Evolutionary conservation across 148 eudicot species (phyloP).

Genomic region (Vaccinium myrtillus): DNA sequence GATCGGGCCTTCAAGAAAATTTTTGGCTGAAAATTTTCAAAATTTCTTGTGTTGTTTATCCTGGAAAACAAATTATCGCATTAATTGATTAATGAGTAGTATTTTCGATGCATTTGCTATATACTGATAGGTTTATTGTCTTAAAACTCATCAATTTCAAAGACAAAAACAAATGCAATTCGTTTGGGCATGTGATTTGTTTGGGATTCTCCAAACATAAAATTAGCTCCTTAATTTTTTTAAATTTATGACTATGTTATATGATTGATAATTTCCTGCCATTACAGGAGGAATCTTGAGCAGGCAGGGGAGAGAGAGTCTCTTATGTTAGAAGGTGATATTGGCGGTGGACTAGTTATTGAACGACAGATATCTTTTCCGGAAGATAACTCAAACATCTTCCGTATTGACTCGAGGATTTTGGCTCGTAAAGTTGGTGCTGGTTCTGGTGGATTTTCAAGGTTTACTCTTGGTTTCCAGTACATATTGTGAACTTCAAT

Average conservation of each 20-base stretch:
- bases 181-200: not conserved
- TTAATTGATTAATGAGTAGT: not conserved
- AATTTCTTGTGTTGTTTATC: not conserved
- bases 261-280: conserved; percentile 8
- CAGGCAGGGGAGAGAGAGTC: conserved; percentile 87
- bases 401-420: conserved; percentile 69
- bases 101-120: not conserved
- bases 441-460: conserved; percentile 98
- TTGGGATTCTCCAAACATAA: not conserved
- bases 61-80: not conserved
- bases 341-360: conserved; percentile 82
- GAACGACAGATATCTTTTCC: conserved; percentile 61
- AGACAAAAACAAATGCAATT: not conserved
- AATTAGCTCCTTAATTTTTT: no score
- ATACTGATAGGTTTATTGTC: not conserved
- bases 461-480: conserved; percentile 38
- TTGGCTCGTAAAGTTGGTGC: conserved; percentile 89
- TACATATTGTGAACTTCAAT: not conserved
- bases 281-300: conserved; percentile 74
- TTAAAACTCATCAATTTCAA: not conserved
- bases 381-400: conserved; percentile 37
- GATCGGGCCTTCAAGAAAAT: not conserved
- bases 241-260: not conserved
- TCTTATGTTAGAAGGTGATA: conserved; percentile 77
- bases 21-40: not conserved